Evolutionary conservation across 2,329 filamentous ascomycete species (phyloP), one percentile per base, ranked within the genome.

Genomic region (Xylariaceae sp.): DNA sequence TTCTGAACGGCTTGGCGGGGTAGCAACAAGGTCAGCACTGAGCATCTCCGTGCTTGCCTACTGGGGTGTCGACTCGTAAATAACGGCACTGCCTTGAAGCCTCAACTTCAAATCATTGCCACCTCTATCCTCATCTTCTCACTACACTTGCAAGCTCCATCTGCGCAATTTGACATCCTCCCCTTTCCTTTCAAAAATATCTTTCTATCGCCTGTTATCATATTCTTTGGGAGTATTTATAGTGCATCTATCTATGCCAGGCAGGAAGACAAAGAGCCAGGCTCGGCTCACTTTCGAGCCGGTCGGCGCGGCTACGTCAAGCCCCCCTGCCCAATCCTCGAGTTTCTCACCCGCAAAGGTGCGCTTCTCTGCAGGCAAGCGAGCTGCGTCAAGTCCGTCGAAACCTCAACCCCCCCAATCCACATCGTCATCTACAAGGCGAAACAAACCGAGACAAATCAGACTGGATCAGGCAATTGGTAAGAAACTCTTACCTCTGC

Each of bases 211-310:
- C n/a, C n/a, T n/a, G n/a, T n/a, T n/a, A n/a, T n/a, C n/a, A n/a
- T n/a, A n/a, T n/a, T n/a, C n/a, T n/a, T n/a, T n/a, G n/a, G n/a
- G n/a, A n/a, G n/a, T n/a, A n/a, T n/a, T n/a, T n/a, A n/a, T n/a
- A n/a, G n/a, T n/a, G n/a, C n/a, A n/a, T n/a, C n/a, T n/a, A n/a
- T n/a, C 19, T 37, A 61, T 62, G 59, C 46, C 55, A 20, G 44
- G 47, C 19, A 54, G 48, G 34, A 53, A 53, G 25, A 58, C 48
- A 47, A 54, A 57, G 45, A 53, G 44, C 17, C 64, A 65, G 36
- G 52, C 61, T 11, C 55, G 52, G 43, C 56, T 67, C 39, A 58
- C 57, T 5, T 65, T 67, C 22, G 63, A 66, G 51, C 51, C 63
- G 10, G 54, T 55, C 6, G 49, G 41, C 6, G 37, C 27, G 12